Evolutionary conservation across 768 basidiomycete species (phyloP).

Genomic region (Coprinopsis strossmayeri): DNA sequence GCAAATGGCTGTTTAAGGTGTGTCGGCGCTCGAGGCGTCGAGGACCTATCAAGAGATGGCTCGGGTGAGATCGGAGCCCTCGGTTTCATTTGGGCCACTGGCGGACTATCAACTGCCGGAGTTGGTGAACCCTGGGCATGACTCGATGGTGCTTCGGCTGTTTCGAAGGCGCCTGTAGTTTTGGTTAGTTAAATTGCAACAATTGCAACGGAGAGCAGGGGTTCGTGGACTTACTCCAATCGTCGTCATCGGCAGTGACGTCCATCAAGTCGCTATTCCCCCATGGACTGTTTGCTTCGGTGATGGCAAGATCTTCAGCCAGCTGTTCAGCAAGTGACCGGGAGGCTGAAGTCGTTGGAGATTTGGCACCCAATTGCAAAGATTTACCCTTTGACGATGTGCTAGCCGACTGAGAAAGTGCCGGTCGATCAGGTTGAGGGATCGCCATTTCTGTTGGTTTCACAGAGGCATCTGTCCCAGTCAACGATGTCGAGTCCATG

Average conservation of each 20-base stretch:
- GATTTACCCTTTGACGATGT: constrained; percentile 38
- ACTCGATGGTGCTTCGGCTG: too few species aligned
- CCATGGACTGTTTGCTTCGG: constrained; percentile 52
- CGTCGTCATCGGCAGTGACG: constrained; percentile 86
- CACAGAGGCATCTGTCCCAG: too few species aligned
- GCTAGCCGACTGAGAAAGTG: constrained; percentile 8
- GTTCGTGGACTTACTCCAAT: constrained; percentile 95
- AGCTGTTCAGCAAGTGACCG: constrained; percentile 44
- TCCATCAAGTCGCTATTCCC: constrained; percentile 83
- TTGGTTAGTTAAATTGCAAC: not conserved
- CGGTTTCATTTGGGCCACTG: not conserved
- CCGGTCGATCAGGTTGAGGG: not conserved
- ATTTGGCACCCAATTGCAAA: constrained; percentile 60
- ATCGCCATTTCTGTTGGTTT: too few species aligned
- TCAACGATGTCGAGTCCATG: constrained; percentile 40
- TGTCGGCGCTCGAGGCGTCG: constrained; percentile 16
- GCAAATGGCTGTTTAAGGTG: constrained; percentile 8
- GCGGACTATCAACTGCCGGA: not conserved
- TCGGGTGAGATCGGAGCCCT: not conserved
- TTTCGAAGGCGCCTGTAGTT: constrained; percentile 67
- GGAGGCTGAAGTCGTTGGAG: constrained; percentile 22
- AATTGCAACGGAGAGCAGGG: constrained; percentile 17
- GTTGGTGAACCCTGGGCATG: too few species aligned
- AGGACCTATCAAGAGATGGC: not conserved
- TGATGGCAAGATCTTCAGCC: constrained; percentile 50